phyloP scores from a whole-genome alignment of 352 stramenopile species.

The Elongisporangium undulatum region DNA sequence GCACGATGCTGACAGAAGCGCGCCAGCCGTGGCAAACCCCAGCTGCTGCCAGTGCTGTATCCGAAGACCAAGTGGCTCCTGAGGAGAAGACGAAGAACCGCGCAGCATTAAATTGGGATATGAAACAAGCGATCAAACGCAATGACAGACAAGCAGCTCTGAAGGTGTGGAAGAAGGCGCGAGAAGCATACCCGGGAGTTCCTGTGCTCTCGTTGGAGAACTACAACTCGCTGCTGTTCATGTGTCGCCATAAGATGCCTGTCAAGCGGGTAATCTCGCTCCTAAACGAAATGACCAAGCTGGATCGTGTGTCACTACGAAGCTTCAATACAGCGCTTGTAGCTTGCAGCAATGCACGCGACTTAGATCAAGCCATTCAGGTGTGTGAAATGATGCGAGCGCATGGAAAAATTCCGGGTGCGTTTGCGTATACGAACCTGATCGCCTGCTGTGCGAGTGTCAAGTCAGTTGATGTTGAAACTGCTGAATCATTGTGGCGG shows the following conservation, averaged over 20 bases:
- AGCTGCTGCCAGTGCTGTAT: no score
- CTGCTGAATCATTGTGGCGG: slow-evolving; percentile 35
- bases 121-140: slow-evolving; percentile 24
- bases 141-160: slow-evolving; percentile 22
- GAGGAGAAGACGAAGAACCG: no score
- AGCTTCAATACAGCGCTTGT: slow-evolving; percentile 74
- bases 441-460: slow-evolving; percentile 60
- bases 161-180: slow-evolving; percentile 22
- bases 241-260: slow-evolving; percentile 32
- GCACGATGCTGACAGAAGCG: no score
- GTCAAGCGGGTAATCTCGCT: slow-evolving; percentile 40
- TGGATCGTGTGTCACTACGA: slow-evolving; percentile 28
- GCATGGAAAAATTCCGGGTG: slow-evolving; percentile 17
- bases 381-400: slow-evolving; percentile 47
- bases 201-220: slow-evolving; percentile 31
- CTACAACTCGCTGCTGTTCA: slow-evolving; percentile 58
- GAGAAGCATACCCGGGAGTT: slow-evolving; percentile 11
- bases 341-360: slow-evolving; percentile 42
- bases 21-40: no score
- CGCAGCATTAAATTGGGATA: no score
- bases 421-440: slow-evolving; percentile 47
- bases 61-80: no score
- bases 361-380: slow-evolving; percentile 26
- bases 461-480: slow-evolving; percentile 21
- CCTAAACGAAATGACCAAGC: slow-evolving; percentile 42